phyloP scores from a whole-genome alignment of 2,329 filamentous ascomycete species.

The Ambrosiella beaveri region DNA sequence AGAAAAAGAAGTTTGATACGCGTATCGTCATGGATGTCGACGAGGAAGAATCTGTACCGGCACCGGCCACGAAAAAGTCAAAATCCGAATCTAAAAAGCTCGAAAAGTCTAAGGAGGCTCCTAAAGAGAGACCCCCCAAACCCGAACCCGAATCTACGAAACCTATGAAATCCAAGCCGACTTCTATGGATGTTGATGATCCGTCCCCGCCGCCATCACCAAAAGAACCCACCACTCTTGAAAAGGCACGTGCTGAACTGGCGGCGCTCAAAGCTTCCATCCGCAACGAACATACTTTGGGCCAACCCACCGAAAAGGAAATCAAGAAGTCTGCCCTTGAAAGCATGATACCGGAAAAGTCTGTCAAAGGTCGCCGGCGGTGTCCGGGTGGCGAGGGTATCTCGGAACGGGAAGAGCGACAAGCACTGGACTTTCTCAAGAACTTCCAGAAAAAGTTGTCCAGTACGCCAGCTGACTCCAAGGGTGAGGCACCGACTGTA shows the following conservation, averaged over 20 bases:
- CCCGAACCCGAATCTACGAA: neutral
- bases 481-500: neutral
- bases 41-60: conserved; percentile 14
- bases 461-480: neutral
- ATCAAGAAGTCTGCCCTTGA: conserved; percentile 53
- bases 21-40: conserved; percentile 48
- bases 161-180: neutral
- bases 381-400: conserved; percentile 41
- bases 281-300: conserved; percentile 36
- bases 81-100: neutral
- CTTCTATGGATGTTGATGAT: conserved; percentile 5
- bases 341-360: conserved; percentile 55
- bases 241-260: conserved; percentile 63
- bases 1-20: conserved; percentile 66
- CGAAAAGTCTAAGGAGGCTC: too few species aligned
- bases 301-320: conserved; percentile 31
- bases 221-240: conserved; percentile 29
- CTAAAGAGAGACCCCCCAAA: neutral
- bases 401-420: conserved; percentile 23
- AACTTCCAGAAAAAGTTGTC: conserved; percentile 8
- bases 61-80: conserved; percentile 4
- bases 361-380: conserved; percentile 45
- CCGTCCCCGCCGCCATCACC: neutral
- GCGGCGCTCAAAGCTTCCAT: conserved; percentile 67
- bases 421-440: conserved; percentile 15